Evolutionary conservation across 768 basidiomycete species (phyloP).

Genomic region (Suillus spraguei): DNA sequence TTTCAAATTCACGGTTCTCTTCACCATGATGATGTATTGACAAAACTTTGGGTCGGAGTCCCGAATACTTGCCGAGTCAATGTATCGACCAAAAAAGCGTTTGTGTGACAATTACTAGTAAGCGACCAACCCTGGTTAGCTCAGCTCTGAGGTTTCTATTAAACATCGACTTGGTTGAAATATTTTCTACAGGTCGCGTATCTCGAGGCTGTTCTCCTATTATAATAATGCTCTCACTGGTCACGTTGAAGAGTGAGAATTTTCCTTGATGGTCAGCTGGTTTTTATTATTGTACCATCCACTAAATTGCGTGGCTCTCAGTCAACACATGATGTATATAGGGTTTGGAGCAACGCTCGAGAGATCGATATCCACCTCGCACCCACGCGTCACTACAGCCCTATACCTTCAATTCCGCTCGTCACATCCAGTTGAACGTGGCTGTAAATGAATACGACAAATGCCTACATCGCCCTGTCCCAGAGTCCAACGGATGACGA

Average conservation of each 20-base stretch:
- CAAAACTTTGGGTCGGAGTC: background rate
- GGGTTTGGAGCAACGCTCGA: background rate
- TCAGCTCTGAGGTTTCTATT: background rate
- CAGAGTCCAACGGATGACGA: background rate
- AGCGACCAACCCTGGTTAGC: background rate
- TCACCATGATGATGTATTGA: background rate
- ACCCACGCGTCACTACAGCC: background rate
- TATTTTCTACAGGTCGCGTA: background rate
- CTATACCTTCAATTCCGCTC: background rate
- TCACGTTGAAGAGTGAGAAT: background rate
- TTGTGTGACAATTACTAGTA: background rate
- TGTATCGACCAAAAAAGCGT: background rate
- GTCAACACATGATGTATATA: background rate
- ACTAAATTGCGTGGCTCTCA: background rate
- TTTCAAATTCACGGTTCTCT: background rate
- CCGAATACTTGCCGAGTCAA: background rate
- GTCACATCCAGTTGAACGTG: background rate
- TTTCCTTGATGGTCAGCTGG: background rate
- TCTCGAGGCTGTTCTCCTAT: background rate
- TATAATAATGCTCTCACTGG: background rate
- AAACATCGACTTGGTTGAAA: background rate
- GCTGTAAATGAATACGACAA: background rate
- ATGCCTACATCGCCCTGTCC: background rate
- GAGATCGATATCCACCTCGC: background rate
- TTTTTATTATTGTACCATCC: background rate